These are phyloP conservation scores for Didymella lethalis DNA, from an alignment of 2,329 filamentous ascomycete species.

Conservation along the genomic window DNA sequence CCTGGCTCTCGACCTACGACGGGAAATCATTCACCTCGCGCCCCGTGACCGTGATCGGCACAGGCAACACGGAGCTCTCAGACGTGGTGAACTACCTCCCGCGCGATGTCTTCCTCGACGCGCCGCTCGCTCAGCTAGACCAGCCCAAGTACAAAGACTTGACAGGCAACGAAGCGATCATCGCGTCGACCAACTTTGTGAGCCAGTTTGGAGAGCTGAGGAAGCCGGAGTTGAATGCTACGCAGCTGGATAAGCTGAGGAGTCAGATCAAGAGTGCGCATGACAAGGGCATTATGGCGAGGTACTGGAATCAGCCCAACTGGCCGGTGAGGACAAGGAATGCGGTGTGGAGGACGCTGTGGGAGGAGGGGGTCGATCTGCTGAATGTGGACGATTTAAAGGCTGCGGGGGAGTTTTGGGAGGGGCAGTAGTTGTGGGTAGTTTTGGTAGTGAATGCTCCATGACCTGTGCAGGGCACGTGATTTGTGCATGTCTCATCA, in stretches of 20 bases:
- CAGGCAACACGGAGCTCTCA: slow-evolving; percentile 57
- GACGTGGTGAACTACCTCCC: slow-evolving; percentile 53
- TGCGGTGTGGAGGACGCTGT: slow-evolving; percentile 62
- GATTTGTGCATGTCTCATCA: neutral
- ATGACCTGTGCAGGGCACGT: neutral
- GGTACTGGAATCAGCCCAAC: slow-evolving; percentile 70
- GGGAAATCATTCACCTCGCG: slow-evolving; percentile 56
- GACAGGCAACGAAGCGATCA: slow-evolving; percentile 59
- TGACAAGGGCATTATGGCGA: slow-evolving; percentile 63
- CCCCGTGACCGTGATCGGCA: slow-evolving; percentile 69
- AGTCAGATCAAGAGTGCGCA: slow-evolving; percentile 63
- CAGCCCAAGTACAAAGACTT: slow-evolving; percentile 54
- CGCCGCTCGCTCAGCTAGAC: slow-evolving; percentile 58
- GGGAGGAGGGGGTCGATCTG: slow-evolving; percentile 66
- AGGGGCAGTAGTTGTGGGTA: slow-evolving; percentile 22
- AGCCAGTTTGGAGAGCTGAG: slow-evolving; percentile 52
- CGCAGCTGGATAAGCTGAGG: slow-evolving; percentile 61
- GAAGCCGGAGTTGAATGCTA: slow-evolving; percentile 51
- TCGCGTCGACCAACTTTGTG: slow-evolving; percentile 63
- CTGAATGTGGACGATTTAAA: slow-evolving; percentile 71
- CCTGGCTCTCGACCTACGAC: slow-evolving; percentile 63
- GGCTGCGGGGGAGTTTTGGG: slow-evolving; percentile 55
- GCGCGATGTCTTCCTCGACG: slow-evolving; percentile 67
- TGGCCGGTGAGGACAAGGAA: slow-evolving; percentile 63
- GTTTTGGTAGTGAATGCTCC: neutral